Evolutionary conservation across 2,329 filamentous ascomycete genomes (phyloP).

Genomic region (Trichoderma aggressivum): DNA sequence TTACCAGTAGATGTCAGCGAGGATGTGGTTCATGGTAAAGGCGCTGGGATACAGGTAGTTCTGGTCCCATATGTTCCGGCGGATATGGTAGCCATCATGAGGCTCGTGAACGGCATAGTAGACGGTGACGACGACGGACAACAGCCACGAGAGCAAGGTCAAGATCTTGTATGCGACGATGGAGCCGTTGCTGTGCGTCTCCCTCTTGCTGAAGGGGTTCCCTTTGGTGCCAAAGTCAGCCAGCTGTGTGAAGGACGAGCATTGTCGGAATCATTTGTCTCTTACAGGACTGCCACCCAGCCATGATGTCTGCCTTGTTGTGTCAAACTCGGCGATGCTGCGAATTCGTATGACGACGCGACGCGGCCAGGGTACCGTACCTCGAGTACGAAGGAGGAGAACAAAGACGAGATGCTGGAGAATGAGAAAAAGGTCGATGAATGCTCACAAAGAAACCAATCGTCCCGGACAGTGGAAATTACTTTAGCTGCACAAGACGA

Average conservation of each 20-base stretch:
- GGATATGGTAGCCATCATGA: slow-evolving; percentile 55
- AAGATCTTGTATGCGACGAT: slow-evolving; percentile 73
- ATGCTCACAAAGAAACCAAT: not conserved
- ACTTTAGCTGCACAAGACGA: not conserved
- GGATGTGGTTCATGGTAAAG: slow-evolving; percentile 68
- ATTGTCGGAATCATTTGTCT: not conserved
- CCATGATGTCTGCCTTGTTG: slow-evolving; percentile 14
- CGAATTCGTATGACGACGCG: not conserved
- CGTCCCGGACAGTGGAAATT: not conserved
- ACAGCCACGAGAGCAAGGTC: slow-evolving; percentile 69
- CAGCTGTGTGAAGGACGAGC: not conserved
- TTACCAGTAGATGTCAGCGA: slow-evolving; percentile 72
- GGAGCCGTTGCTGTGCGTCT: slow-evolving; percentile 58
- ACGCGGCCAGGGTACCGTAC: not conserved
- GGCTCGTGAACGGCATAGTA: slow-evolving; percentile 70
- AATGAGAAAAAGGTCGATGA: not conserved
- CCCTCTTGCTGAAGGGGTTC: slow-evolving; percentile 73
- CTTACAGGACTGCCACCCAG: slow-evolving; percentile 21
- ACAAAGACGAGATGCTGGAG: not conserved
- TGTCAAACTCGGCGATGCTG: not conserved
- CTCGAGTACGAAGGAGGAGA: not conserved
- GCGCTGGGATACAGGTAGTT: slow-evolving; percentile 65
- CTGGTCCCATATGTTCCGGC: slow-evolving; percentile 70
- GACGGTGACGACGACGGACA: slow-evolving; percentile 68
- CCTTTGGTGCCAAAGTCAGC: slow-evolving; percentile 40